Conservation (phyloP, 371 early-diverging fungal genomes). For the Coemansia sp. region DNA sequence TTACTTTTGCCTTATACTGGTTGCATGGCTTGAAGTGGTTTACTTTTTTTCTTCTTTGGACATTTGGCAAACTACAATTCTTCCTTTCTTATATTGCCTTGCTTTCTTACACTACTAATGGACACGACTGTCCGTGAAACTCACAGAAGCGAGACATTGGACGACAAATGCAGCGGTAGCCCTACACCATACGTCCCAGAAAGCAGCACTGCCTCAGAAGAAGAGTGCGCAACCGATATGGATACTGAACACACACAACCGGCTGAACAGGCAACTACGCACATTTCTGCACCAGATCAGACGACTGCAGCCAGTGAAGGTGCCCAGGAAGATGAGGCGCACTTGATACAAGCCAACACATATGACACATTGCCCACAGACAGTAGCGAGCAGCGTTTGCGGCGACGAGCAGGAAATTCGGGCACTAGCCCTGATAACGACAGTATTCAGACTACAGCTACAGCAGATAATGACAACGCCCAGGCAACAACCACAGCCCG, state of each 20-base stretch:
- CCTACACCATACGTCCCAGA: neutral
- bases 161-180: neutral
- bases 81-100: neutral
- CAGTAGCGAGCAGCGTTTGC: conserved; percentile 2
- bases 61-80: neutral
- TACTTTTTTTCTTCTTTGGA: neutral
- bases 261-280: neutral
- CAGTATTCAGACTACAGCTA: neutral
- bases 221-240: neutral
- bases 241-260: neutral
- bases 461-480: neutral
- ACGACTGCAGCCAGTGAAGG: too few species aligned
- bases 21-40: neutral
- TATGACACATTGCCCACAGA: neutral
- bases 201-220: neutral
- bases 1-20: neutral
- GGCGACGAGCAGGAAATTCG: neutral
- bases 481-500: conserved; percentile 9
- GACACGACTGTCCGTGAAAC: neutral
- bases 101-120: neutral
- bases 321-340: neutral
- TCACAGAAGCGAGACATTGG: neutral
- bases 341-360: neutral
- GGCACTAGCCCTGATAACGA: neutral
- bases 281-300: too few species aligned